A percentile compares a stretch with the other conserved stretches of the same genome.
phyloP scores from a whole-genome alignment of 2,329 filamentous ascomycete species.

The Fusarium ambrosium region DNA sequence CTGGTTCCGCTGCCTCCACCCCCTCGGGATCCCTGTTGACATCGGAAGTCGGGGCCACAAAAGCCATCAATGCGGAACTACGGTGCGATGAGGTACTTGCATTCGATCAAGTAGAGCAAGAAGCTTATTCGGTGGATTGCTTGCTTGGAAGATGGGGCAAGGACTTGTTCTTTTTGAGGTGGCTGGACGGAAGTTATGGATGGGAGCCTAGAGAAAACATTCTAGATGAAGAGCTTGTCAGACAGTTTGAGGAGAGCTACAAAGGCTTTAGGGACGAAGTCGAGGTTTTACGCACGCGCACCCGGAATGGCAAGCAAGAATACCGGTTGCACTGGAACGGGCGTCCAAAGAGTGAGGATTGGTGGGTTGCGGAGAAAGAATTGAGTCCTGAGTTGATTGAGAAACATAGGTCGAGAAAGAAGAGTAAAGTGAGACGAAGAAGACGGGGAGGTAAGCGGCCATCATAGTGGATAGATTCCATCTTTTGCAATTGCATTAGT shows the following conservation, averaged over 20 bases:
- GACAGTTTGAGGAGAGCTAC: not conserved
- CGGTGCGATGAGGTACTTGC: not conserved
- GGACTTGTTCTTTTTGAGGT: not conserved
- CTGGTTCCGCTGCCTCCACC: not conserved
- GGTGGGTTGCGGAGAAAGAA: not conserved
- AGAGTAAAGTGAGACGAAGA: not conserved
- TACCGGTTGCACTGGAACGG: not conserved
- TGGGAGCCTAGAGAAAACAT: not conserved
- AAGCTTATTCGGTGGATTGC: not conserved
- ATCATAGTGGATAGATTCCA: no score
- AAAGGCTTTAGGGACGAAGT: not conserved
- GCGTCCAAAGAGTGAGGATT: not conserved
- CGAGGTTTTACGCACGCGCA: not conserved
- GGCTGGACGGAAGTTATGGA: not conserved
- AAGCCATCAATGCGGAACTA: not conserved
- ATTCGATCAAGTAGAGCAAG: not conserved
- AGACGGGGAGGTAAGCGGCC: not conserved
- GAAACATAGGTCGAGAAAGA: not conserved
- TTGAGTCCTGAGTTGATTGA: not conserved
- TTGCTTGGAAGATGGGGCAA: conserved; percentile 1
- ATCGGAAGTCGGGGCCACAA: not conserved
- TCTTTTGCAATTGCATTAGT: no score
- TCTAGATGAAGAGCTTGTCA: not conserved
- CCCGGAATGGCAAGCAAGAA: not conserved
- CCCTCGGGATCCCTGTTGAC: not conserved